These are phyloP conservation scores for Wallacemonas sp. DNA, from an alignment of 208 protist species.

Conservation along the genomic window DNA sequence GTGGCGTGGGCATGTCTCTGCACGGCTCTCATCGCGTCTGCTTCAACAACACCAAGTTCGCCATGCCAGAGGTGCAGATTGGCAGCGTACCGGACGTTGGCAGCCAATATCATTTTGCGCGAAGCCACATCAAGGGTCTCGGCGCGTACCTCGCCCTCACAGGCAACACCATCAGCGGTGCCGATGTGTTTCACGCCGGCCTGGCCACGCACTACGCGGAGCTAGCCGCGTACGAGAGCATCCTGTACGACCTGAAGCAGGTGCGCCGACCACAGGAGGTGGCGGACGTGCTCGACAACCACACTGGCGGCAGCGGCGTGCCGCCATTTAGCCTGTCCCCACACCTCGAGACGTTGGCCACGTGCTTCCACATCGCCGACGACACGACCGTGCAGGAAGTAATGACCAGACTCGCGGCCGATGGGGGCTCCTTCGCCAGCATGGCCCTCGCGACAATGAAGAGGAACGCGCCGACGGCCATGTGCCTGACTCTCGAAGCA, in stretches of 20 bases:
- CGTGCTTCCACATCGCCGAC: slow-evolving; percentile 37
- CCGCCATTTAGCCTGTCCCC: slow-evolving; percentile 53
- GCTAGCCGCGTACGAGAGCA: slow-evolving; percentile 25
- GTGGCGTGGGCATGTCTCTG: slow-evolving; percentile 79
- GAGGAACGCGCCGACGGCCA: slow-evolving; percentile 54
- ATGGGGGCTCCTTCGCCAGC: slow-evolving; percentile 45
- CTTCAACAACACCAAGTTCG: slow-evolving; percentile 76
- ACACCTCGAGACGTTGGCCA: slow-evolving; percentile 27
- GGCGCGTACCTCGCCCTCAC: slow-evolving; percentile 83
- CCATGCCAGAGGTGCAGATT: slow-evolving; percentile 86
- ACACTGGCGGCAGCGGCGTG: slow-evolving; percentile 23
- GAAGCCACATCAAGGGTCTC: slow-evolving; percentile 44
- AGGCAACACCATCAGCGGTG: slow-evolving; percentile 71
- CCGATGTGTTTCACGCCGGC: slow-evolving; percentile 62
- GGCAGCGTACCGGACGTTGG: slow-evolving; percentile 72
- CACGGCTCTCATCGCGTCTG: slow-evolving; percentile 75
- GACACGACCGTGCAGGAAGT: slow-evolving; percentile 50
- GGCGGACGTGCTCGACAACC: slow-evolving; percentile 35
- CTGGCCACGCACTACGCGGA: slow-evolving; percentile 80
- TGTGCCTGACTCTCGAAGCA: slow-evolving; percentile 57
- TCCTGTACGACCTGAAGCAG: slow-evolving; percentile 36
- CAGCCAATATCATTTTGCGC: slow-evolving; percentile 61
- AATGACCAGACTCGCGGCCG: slow-evolving; percentile 29
- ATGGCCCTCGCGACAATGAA: slow-evolving; percentile 32
- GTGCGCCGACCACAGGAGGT: slow-evolving; percentile 25